Conservation (phyloP, 106 monocot genomes). For the Dendrobium nobile region DNA sequence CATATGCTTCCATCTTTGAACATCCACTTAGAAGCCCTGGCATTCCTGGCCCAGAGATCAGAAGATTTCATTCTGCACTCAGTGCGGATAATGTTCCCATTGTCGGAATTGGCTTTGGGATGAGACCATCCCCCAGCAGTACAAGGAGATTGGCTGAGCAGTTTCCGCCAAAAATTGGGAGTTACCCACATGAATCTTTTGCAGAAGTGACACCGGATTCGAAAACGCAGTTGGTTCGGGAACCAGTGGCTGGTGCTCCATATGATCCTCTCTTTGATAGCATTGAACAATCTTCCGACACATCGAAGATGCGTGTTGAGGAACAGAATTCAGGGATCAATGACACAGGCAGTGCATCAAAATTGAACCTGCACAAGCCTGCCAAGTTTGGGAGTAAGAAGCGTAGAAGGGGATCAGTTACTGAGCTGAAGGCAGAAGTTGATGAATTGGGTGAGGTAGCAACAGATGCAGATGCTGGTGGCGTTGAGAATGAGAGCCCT, state of each 20-base stretch:
- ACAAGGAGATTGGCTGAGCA: conserved; percentile 6
- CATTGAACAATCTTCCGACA: conserved; percentile 53
- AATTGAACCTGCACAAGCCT: conserved; percentile 10
- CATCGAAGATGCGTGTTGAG: conserved; percentile 16
- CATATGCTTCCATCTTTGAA: conserved; percentile 84
- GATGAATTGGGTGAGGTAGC: conserved; percentile 79
- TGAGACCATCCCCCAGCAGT: conserved; percentile 16
- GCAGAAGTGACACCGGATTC: conserved; percentile 9
- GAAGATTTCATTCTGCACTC: conserved; percentile 19
- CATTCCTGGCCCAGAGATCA: conserved; percentile 15
- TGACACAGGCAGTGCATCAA: conserved; percentile 19
- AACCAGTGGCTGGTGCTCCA: conserved; percentile 26
- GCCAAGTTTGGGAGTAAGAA: conserved; percentile 15
- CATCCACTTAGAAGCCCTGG: conserved; percentile 14
- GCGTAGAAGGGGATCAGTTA: conserved; percentile 7
- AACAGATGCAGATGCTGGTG: conserved; percentile 69
- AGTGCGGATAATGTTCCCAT: conserved; percentile 20
- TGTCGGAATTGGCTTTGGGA: conserved; percentile 23
- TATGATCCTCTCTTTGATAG: conserved; percentile 96
- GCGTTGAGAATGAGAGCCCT: conserved; percentile 81
- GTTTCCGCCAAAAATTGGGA: conserved; percentile 17
- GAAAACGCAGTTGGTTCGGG: conserved; percentile 17
- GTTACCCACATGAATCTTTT: conserved; percentile 20
- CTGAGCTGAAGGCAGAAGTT: conserved; percentile 26
- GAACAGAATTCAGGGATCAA: conserved; percentile 19